Percentiles rank a stretch among this genome's conserved stretches.
These are phyloP conservation scores for Mucor saturninus DNA, from an alignment of 371 early-diverging fungal species.

Conservation along the genomic window DNA sequence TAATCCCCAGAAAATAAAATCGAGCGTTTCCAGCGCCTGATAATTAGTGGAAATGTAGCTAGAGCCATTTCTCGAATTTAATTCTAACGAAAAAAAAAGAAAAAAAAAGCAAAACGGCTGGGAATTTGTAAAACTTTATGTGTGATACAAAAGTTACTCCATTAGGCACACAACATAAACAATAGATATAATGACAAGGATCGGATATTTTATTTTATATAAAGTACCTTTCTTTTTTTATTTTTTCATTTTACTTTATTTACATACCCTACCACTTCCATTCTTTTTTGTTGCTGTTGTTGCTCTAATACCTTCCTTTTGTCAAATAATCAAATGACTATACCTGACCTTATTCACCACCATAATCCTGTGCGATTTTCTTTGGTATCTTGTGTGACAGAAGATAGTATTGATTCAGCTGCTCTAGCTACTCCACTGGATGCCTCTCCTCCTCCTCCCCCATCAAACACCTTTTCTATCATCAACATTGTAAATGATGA, in stretches of 20 bases:
- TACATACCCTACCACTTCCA: neutral
- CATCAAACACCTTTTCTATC: conserved; percentile 32
- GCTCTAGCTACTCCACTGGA: conserved; percentile 43
- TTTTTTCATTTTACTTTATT: neutral
- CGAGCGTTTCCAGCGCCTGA: conserved; percentile 29
- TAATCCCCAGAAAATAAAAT: conserved; percentile 20
- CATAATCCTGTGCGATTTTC: conserved; percentile 32
- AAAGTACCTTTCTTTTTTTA: conserved; percentile 12
- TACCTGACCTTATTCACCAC: conserved; percentile 11
- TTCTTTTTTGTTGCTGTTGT: neutral
- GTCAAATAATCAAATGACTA: conserved; percentile 4
- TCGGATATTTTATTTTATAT: conserved; percentile 19
- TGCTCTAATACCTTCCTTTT: conserved; percentile 12
- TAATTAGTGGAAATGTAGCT: conserved; percentile 29
- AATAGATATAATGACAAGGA: neutral
- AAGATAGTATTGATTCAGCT: conserved; percentile 41
- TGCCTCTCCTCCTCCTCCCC: conserved; percentile 38
- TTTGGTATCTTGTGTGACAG: conserved; percentile 39
- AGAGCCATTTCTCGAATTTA: conserved; percentile 20
- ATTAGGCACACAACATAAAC: conserved; percentile 9
- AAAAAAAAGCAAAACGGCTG: conserved; percentile 8
- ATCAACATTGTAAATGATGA: conserved; percentile 44
- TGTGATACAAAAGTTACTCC: conserved; percentile 8
- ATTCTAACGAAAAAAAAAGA: conserved; percentile 1
- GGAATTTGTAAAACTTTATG: conserved; percentile 5